Conservation (phyloP, 106 monocot genomes). For the Posidonia australis region DNA sequence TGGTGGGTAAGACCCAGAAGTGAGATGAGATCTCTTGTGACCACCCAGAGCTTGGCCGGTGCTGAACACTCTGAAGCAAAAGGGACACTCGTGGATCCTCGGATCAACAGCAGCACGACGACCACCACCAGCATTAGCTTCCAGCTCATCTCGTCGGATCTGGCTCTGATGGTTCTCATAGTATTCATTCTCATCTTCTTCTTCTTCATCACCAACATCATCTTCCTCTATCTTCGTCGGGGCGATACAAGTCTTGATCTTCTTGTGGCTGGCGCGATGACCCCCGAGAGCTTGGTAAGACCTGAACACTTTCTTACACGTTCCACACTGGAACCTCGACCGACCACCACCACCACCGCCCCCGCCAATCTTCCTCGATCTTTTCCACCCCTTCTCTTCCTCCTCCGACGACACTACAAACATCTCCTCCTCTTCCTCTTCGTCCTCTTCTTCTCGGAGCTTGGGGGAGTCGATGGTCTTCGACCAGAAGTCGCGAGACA, state of each 20-base stretch:
- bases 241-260: conserved; percentile 1
- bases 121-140: background rate
- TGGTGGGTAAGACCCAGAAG: background rate
- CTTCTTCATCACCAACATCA: background rate
- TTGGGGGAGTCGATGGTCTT: background rate
- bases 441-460: background rate
- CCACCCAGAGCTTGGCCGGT: conserved; percentile 28
- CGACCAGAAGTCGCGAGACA: conserved; percentile 21
- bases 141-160: background rate
- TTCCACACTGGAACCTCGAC: conserved; percentile 23
- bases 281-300: conserved; percentile 52
- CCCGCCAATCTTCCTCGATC: background rate
- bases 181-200: background rate
- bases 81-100: conserved; percentile 24
- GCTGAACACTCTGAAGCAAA: conserved; percentile 23
- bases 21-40: conserved; percentile 27
- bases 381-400: background rate
- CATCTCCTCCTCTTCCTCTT: conserved; percentile 7
- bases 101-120: background rate
- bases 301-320: conserved; percentile 30
- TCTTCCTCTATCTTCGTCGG: background rate
- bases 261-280: conserved; percentile 49
- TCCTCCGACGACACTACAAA: background rate
- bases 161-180: background rate
- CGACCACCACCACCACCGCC: background rate